Conservation (phyloP, 176 grass and related monocot species). For the Aegilops sharonensis region DNA sequence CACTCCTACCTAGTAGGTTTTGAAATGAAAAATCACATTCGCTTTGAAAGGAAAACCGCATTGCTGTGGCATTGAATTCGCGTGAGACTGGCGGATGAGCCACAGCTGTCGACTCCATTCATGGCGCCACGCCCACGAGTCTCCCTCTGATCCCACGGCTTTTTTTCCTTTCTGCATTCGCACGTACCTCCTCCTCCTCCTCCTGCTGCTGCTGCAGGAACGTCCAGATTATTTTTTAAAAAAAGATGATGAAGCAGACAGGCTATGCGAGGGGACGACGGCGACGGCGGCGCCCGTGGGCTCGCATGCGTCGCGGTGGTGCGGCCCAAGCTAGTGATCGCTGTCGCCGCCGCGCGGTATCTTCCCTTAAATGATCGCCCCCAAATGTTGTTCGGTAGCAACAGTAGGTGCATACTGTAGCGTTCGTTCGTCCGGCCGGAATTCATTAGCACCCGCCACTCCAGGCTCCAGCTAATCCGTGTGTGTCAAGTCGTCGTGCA, state of each 20-base stretch:
- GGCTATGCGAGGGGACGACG: not conserved
- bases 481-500: too few relatives aligned
- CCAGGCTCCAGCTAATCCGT: too few relatives aligned
- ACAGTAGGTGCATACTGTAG: too few relatives aligned
- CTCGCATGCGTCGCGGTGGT: too few relatives aligned
- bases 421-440: too few relatives aligned
- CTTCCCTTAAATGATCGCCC: conserved; percentile 19
- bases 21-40: too few relatives aligned
- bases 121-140: not conserved
- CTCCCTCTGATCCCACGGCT: not conserved
- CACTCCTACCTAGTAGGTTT: not conserved
- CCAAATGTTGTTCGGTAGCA: conserved; percentile 2
- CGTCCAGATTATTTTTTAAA: too few relatives aligned
- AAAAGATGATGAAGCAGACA: too few relatives aligned
- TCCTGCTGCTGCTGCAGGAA: too few relatives aligned
- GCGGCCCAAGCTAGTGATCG: not conserved
- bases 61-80: not conserved
- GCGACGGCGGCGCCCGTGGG: not conserved
- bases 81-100: not conserved
- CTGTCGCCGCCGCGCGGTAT: not conserved
- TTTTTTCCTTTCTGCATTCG: not conserved
- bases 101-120: not conserved
- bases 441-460: too few relatives aligned
- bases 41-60: not conserved
- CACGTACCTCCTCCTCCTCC: too few relatives aligned